These are phyloP conservation scores for Diaporthe nobilis DNA, from an alignment of 2,329 filamentous ascomycete genomes.

Conservation along the genomic window DNA sequence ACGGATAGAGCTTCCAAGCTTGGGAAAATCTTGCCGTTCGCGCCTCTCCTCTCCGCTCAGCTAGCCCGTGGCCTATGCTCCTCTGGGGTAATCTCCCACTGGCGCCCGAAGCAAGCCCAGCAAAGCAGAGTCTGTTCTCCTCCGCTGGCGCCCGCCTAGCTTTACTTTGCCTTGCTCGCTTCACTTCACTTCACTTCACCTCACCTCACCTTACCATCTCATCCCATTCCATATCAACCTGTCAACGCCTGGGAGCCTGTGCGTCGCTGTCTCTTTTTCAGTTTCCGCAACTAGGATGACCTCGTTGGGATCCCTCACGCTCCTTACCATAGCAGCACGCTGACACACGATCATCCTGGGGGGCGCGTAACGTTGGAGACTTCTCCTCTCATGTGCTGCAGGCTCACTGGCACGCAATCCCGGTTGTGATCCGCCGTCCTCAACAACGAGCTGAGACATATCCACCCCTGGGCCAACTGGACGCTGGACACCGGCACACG, in stretches of 20 bases:
- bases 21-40: conserved; percentile 25
- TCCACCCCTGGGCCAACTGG: not conserved
- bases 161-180: not conserved
- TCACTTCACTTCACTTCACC: not conserved
- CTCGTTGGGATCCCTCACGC: conserved; percentile 16
- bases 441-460: conserved; percentile 16
- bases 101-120: conserved; percentile 3
- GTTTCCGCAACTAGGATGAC: conserved; percentile 19
- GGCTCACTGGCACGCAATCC: conserved; percentile 17
- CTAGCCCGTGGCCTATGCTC: not conserved
- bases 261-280: not conserved
- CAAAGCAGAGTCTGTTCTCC: conserved; percentile 2
- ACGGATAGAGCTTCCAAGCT: conserved; percentile 5
- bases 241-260: not conserved
- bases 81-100: conserved; percentile 18
- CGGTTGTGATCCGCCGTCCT: conserved; percentile 16
- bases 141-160: conserved; percentile 8
- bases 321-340: conserved; percentile 17
- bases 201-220: not conserved
- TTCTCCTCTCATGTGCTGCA: not conserved
- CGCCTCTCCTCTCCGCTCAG: not conserved
- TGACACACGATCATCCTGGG: not conserved
- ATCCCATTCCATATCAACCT: not conserved
- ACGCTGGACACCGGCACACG: not conserved
- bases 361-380: not conserved